Conservation (phyloP, 2,329 filamentous ascomycete species). For the Talaromyces sp. region DNA sequence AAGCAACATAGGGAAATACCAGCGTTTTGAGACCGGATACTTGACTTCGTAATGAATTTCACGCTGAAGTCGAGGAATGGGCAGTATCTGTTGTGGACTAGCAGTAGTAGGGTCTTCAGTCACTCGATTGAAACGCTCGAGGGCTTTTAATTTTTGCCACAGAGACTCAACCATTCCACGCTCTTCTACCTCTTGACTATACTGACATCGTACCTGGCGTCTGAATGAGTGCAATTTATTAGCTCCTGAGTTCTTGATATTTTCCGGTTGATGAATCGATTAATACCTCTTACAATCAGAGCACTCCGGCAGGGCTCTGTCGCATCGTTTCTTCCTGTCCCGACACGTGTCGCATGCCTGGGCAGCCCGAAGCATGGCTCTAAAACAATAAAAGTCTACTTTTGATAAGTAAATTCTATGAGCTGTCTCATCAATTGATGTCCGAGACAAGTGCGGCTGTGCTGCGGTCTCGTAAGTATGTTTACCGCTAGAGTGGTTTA, state of each 20-base stretch:
- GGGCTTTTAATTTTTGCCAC: conserved; percentile 1
- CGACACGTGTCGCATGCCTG: conserved; percentile 4
- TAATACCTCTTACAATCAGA: conserved; percentile 6
- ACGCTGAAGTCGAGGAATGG: neutral
- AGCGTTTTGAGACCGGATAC: conserved; percentile 3
- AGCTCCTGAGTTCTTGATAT: neutral
- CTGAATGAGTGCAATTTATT: neutral
- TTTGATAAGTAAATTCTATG: neutral
- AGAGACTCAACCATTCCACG: conserved; percentile 5
- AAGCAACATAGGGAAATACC: conserved; percentile 6
- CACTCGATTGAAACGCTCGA: neutral
- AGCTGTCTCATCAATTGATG: neutral
- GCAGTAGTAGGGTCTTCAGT: neutral
- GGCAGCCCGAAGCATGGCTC: neutral
- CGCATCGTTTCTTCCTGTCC: conserved; percentile 4
- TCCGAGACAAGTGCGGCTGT: neutral
- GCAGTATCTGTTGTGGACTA: neutral
- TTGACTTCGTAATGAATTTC: conserved; percentile 2
- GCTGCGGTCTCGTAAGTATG: neutral
- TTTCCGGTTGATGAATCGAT: neutral
- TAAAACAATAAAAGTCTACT: neutral
- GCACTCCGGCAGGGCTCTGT: conserved; percentile 1
- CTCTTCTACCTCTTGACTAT: conserved; percentile 4
- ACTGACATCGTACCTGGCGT: conserved; percentile 1
- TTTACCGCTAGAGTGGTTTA: no score